phyloP scores from a whole-genome alignment of 768 basidiomycete genomes.

The Mycena rebaudengoi region DNA sequence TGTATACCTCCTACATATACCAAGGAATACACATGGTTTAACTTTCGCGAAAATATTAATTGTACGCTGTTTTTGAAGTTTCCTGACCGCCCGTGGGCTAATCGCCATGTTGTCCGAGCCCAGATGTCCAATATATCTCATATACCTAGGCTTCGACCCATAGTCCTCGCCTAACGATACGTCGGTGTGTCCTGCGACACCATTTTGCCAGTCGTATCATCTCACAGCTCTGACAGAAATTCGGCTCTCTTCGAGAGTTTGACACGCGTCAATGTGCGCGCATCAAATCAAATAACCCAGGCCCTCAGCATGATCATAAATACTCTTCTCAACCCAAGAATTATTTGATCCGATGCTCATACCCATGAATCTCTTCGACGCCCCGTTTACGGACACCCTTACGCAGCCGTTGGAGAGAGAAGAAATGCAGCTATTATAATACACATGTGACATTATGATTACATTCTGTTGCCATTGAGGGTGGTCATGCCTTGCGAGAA shows the following conservation, averaged over 20 bases:
- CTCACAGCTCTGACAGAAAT: not conserved
- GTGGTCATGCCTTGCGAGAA: constrained; percentile 13
- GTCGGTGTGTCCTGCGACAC: not conserved
- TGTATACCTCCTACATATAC: not conserved
- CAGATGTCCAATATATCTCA: constrained; percentile 1
- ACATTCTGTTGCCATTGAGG: constrained; percentile 10
- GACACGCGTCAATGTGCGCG: constrained; percentile 4
- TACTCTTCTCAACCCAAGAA: not conserved
- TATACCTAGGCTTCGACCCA: not conserved
- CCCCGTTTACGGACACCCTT: not conserved
- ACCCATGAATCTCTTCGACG: too few relatives aligned
- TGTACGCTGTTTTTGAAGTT: too few relatives aligned
- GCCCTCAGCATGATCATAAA: not conserved
- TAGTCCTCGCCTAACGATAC: not conserved
- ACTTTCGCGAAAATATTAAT: too few relatives aligned
- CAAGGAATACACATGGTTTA: not conserved
- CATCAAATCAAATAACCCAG: constrained; percentile 24
- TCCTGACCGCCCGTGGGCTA: too few relatives aligned
- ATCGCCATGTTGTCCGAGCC: not conserved
- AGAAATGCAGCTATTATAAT: constrained; percentile 10
- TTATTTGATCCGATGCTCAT: not conserved
- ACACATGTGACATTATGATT: constrained; percentile 10
- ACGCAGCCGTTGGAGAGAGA: constrained; percentile 1
- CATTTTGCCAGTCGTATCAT: too few relatives aligned
- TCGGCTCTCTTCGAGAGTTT: constrained; percentile 5